Percentiles rank a stretch among this genome's conserved stretches.
phyloP scores from a whole-genome alignment of 2,329 filamentous ascomycete genomes.

The Exophiala aquamarina region DNA sequence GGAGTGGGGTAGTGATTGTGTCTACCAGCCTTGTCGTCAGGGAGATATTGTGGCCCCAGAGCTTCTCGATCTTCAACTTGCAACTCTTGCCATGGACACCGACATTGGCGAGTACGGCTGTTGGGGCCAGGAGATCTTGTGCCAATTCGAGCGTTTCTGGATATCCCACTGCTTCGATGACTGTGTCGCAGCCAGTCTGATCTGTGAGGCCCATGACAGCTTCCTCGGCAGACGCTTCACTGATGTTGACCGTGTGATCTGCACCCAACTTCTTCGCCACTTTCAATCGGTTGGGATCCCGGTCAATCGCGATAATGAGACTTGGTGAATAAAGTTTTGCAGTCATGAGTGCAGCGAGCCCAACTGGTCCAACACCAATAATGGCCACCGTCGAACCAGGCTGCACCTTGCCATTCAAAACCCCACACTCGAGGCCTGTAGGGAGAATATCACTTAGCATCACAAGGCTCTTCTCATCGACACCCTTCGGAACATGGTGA shows the following conservation, averaged over 20 bases:
- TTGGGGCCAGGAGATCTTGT: slow-evolving; percentile 54
- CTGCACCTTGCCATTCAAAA: slow-evolving; percentile 51
- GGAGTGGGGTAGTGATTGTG: slow-evolving; percentile 49
- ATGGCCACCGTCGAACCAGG: slow-evolving; percentile 56
- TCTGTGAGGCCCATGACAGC: slow-evolving; percentile 47
- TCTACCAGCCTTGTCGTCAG: slow-evolving; percentile 51
- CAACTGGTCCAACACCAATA: slow-evolving; percentile 57
- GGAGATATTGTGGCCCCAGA: slow-evolving; percentile 58
- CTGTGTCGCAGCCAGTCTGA: slow-evolving; percentile 56
- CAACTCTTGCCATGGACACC: slow-evolving; percentile 59
- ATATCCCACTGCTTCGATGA: slow-evolving; percentile 60
- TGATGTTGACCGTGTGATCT: slow-evolving; percentile 44
- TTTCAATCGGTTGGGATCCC: slow-evolving; percentile 48
- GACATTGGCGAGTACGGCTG: slow-evolving; percentile 57
- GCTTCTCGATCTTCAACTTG: slow-evolving; percentile 51
- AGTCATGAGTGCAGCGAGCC: slow-evolving; percentile 56
- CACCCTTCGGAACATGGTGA: slow-evolving; percentile 43
- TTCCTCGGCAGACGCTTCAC: slow-evolving; percentile 36
- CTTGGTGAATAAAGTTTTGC: slow-evolving; percentile 56
- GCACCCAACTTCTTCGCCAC: slow-evolving; percentile 53
- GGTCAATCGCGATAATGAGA: slow-evolving; percentile 53
- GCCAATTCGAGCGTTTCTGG: slow-evolving; percentile 55
- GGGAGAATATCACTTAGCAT: slow-evolving; percentile 59
- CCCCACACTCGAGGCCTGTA: slow-evolving; percentile 57
- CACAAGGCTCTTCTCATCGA: slow-evolving; percentile 46